Evolutionary conservation across 2,329 filamentous ascomycete species (phyloP), one percentile per base, ranked within the genome.

Genomic region (Microdochium nivale): DNA sequence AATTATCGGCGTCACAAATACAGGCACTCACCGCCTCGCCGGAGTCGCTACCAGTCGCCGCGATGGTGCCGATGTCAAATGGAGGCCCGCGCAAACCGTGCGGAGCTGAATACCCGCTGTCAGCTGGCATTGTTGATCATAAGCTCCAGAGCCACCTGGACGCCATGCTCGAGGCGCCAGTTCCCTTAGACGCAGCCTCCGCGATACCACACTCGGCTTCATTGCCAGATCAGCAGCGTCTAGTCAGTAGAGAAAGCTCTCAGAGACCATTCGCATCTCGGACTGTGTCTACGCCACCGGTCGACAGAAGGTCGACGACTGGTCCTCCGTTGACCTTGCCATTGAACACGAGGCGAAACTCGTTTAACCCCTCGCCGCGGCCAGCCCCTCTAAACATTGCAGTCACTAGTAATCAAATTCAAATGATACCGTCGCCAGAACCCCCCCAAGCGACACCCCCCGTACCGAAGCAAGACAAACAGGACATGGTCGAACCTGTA

Each of bases 1-100:
- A 78, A 35, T 69, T 84, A 25, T 81, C 80, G 0, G 77, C 77
- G 8, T 76, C 72, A 35, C 78, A 82, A 59, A 81, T 84, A 61
- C 75, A 80, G 50, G 76, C 80, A 53, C 65, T 85, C 53, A 75
- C 78, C 14, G 75, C 73, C 25, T 73, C 77, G 1, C 79, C 79
- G 5, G 78, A 81, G 25, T 83, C 80, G 1, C 66, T 85, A 2
- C 81, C 81, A 13, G 64, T 84, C 1, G 76, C 77, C 1, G 64
- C 74, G 14, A 65, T 75, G 2, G 62, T 65, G 24, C 60, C 48
- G 24, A n/a, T 19, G 11, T 58, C 16, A 53, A 55, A 52, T 46
- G 40, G 40, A 3, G 40, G 16, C 10, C 21, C 40, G 8, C 59
- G 53, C 54, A 58, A 62, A 58, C 67, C 56, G 64, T 68, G 58